Evolutionary conservation across 2,329 filamentous ascomycete genomes (phyloP).

Genomic region (Rutstroemia sp.): DNA sequence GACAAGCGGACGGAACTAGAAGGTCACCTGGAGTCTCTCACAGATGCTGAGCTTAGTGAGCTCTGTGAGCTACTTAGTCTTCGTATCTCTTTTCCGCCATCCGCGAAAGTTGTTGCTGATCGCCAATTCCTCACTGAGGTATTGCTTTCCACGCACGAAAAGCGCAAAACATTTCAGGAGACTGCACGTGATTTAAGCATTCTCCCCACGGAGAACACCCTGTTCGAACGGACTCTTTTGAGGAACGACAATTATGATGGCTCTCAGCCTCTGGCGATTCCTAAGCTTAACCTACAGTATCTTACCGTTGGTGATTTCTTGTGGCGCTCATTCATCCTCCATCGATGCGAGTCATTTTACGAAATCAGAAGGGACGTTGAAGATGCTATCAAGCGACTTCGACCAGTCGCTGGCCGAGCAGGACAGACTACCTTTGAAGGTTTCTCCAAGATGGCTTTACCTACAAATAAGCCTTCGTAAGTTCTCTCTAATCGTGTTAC

Average conservation of each 20-base stretch:
- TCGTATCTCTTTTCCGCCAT: constrained; percentile 72
- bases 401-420: constrained; percentile 56
- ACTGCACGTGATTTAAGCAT: constrained; percentile 61
- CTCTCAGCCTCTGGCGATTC: constrained; percentile 77
- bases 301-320: constrained; percentile 91
- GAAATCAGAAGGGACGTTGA: constrained; percentile 89
- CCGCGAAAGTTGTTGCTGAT: constrained; percentile 54
- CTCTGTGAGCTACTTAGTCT: constrained; percentile 69
- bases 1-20: constrained; percentile 73
- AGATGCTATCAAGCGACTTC: constrained; percentile 68
- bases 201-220: constrained; percentile 72
- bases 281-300: constrained; percentile 94
- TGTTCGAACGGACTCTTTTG: constrained; percentile 74
- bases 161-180: constrained; percentile 76
- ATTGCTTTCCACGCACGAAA: constrained; percentile 68
- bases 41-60: constrained; percentile 64
- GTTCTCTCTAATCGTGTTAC: not conserved
- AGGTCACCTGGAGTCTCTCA: constrained; percentile 63
- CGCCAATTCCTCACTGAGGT: constrained; percentile 63
- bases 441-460: constrained; percentile 85
- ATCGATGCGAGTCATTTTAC: constrained; percentile 87
- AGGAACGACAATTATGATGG: constrained; percentile 85
- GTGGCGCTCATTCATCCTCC: constrained; percentile 88
- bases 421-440: constrained; percentile 72
- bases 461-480: constrained; percentile 69